Base-by-base conservation (phyloP, 1,284 basidiomycete genomes). In the Thecaphora frezii region DNA sequence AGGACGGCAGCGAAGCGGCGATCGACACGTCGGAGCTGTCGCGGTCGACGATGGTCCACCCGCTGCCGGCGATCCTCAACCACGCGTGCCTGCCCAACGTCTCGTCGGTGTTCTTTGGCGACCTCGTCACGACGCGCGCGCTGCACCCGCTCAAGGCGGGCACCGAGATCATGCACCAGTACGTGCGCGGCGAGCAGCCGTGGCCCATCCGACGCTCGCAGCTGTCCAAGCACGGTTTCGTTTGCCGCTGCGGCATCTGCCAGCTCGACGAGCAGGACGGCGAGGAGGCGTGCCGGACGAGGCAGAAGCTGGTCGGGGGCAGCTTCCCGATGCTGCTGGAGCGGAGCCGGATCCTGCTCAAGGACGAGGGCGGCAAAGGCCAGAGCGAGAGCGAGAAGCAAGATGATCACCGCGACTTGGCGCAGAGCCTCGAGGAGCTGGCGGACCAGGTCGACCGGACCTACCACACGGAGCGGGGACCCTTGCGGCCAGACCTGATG, bases 131-230 rank as follows among this genome's bases (percentile, higher is more conserved):
- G 30, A 77, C 75, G 22, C 66, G 73, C 19, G 72, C 76, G 1
- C 56, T 78, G 24, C 67, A 69, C 30, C 56, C 58, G 12, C 58
- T 78, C n/a, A 44, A 47, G 12, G 48, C 54, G 26, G 75, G 75
- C 12, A 73, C 69, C 14, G 74, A 78, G 60, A 75, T 78, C 62
- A 66, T 71, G 59, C 76, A 78, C 53, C 74, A 73, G 49, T 78
- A 78, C 49, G 75, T 77, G 33, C 66, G 62, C 18, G 76, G 76
- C 23, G 74, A 74, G 45, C 58, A 67, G 45, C 58, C 76, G 14
- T 76, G 66, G 54, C 38, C 58, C 14, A 50, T 67, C 42, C 66
- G 76, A 13, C 60, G 62, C 14, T 58, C 68, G 19, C 68, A 71
- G 53, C 61, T 77, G 14, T 54, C 58, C 48, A 78, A 77, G 58